Conservation (phyloP, 768 basidiomycete species). For the Calocera viscosa region DNA sequence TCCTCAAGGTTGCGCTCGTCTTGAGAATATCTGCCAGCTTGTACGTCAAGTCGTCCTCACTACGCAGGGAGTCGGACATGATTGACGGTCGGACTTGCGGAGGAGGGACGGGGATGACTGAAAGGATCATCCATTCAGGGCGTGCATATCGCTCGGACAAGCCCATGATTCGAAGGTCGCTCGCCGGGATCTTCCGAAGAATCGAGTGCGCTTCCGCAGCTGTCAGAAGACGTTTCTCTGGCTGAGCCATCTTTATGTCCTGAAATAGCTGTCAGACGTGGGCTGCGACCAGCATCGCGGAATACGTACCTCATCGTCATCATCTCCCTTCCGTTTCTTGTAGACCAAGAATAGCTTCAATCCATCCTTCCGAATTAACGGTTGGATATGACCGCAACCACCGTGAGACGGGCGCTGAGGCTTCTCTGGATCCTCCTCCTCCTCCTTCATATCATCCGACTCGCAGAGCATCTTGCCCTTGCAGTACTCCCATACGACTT, state of each 20-base stretch:
- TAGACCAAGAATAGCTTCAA: slow-evolving; percentile 89
- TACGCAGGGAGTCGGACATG: slow-evolving; percentile 89
- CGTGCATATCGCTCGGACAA: slow-evolving; percentile 91
- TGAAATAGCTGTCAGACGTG: slow-evolving; percentile 22
- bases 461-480: slow-evolving; percentile 84
- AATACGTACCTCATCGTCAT: slow-evolving; percentile 37
- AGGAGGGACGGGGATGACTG: slow-evolving; percentile 93
- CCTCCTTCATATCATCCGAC: slow-evolving; percentile 77
- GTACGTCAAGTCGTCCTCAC: slow-evolving; percentile 97
- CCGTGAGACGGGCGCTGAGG: slow-evolving; percentile 50
- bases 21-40: slow-evolving; percentile 96
- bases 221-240: slow-evolving; percentile 69
- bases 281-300: slow-evolving; percentile 12
- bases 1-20: slow-evolving; percentile 78
- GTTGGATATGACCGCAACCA: slow-evolving; percentile 92
- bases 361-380: slow-evolving; percentile 83
- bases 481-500: slow-evolving; percentile 72
- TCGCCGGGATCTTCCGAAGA: slow-evolving; percentile 89
- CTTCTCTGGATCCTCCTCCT: slow-evolving; percentile 50
- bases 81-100: slow-evolving; percentile 97
- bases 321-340: slow-evolving; percentile 88
- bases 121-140: slow-evolving; percentile 99
- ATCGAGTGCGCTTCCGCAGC: slow-evolving; percentile 84
- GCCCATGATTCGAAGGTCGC: slow-evolving; percentile 78
- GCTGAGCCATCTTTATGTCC: slow-evolving; percentile 70